A percentile compares a stretch with the other conserved stretches of the same genome.
These are phyloP conservation scores for Lasiodiplodia theobromae DNA, from an alignment of 2,329 filamentous ascomycete species.

Conservation along the genomic window DNA sequence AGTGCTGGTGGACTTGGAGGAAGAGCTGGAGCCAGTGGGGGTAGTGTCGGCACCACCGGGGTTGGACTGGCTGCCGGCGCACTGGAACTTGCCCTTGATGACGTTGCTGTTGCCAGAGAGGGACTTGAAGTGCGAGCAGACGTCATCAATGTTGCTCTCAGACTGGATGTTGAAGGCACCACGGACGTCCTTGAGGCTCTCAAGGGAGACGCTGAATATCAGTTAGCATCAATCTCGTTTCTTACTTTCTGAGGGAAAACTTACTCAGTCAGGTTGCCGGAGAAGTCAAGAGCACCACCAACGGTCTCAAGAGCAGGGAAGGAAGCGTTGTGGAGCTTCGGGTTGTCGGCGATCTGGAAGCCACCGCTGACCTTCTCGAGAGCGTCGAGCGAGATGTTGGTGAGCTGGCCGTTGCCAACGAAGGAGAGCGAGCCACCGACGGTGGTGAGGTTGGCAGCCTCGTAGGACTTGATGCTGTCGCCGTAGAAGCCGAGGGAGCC, in stretches of 20 bases:
- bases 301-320: slow-evolving; percentile 75
- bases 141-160: slow-evolving; percentile 48
- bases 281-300: slow-evolving; percentile 81
- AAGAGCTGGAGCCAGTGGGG: slow-evolving; percentile 38
- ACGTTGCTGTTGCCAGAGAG: slow-evolving; percentile 48
- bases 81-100: slow-evolving; percentile 54
- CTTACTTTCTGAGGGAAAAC: slow-evolving; percentile 46
- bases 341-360: slow-evolving; percentile 91
- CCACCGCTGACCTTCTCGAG: slow-evolving; percentile 77
- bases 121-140: slow-evolving; percentile 51
- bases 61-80: slow-evolving; percentile 48
- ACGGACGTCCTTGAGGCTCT: slow-evolving; percentile 56
- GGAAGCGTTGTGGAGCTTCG: slow-evolving; percentile 70
- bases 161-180: slow-evolving; percentile 61
- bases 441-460: slow-evolving; percentile 73
- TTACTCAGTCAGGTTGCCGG: slow-evolving; percentile 83
- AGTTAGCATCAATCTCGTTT: slow-evolving; percentile 41
- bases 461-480: slow-evolving; percentile 71
- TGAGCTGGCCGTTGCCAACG: slow-evolving; percentile 62
- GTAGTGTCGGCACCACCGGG: slow-evolving; percentile 46
- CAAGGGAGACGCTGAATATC: slow-evolving; percentile 70
- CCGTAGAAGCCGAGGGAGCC: slow-evolving; percentile 84
- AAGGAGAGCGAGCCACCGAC: slow-evolving; percentile 67
- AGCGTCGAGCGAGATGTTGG: slow-evolving; percentile 77
- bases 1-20: slow-evolving; percentile 35